Conservation (phyloP, 2,329 filamentous ascomycete species). For the Fusarium marasasianum region DNA sequence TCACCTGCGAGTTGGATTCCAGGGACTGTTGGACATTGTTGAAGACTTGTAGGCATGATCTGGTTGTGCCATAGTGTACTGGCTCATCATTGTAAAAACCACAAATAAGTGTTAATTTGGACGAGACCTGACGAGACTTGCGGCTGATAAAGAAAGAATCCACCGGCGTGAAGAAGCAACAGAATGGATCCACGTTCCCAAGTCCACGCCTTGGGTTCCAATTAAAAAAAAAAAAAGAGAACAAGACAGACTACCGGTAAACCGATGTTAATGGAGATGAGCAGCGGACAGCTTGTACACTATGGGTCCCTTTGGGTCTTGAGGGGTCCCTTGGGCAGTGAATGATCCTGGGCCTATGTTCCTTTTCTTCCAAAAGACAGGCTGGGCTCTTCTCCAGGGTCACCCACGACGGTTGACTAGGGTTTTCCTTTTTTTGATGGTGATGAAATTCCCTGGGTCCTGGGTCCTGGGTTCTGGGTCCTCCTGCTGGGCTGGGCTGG, state of each 20-base stretch:
- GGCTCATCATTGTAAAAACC: slow-evolving; percentile 48
- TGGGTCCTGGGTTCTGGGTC: slow-evolving; percentile 39
- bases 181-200: slow-evolving; percentile 13
- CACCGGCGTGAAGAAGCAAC: slow-evolving; percentile 40
- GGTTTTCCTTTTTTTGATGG: slow-evolving; percentile 42
- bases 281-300: slow-evolving; percentile 40
- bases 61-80: slow-evolving; percentile 57
- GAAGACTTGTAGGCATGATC: slow-evolving; percentile 59
- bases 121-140: slow-evolving; percentile 41
- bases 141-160: slow-evolving; percentile 46
- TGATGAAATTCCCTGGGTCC: slow-evolving; percentile 41
- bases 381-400: slow-evolving; percentile 37
- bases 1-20: slow-evolving; percentile 64
- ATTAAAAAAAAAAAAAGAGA: slow-evolving; percentile 39
- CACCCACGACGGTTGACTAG: slow-evolving; percentile 43
- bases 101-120: slow-evolving; percentile 38
- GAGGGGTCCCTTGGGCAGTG: slow-evolving; percentile 38
- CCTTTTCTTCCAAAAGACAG: slow-evolving; percentile 37
- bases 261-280: slow-evolving; percentile 29
- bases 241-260: slow-evolving; percentile 30
- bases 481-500: slow-evolving; percentile 31
- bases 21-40: slow-evolving; percentile 58
- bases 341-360: slow-evolving; percentile 39
- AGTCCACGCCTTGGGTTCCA: slow-evolving; percentile 40
- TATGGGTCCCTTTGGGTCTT: slow-evolving; percentile 43